Percentiles rank a stretch among this genome's conserved stretches.
Evolutionary conservation across 2,329 filamentous ascomycete species (phyloP).

Genomic region (Aspergillus sergii): DNA sequence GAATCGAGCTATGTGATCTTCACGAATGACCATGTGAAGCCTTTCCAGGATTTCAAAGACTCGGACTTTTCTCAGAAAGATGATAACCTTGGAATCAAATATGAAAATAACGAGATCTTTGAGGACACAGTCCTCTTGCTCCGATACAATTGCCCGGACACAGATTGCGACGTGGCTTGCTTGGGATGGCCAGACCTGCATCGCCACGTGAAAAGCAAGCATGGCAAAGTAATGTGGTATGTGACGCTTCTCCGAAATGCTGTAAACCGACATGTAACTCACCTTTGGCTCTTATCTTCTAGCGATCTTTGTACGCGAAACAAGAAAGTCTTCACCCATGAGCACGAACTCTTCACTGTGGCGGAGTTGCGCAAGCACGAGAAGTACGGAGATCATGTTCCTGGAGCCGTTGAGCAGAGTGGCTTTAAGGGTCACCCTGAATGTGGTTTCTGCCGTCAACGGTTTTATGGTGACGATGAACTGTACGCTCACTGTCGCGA

Average conservation of each 20-base stretch:
- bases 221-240: constrained; percentile 83
- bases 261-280: not conserved
- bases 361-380: constrained; percentile 85
- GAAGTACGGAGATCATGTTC: constrained; percentile 84
- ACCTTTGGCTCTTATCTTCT: constrained; percentile 9
- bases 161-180: constrained; percentile 81
- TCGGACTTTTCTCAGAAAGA: constrained; percentile 77
- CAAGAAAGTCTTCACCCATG: constrained; percentile 98
- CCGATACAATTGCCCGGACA: constrained; percentile 91
- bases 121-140: constrained; percentile 87
- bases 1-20: constrained; percentile 76
- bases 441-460: constrained; percentile 86
- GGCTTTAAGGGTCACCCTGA: constrained; percentile 95
- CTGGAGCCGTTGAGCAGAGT: constrained; percentile 86
- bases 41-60: constrained; percentile 78
- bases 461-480: constrained; percentile 96
- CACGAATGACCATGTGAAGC: constrained; percentile 79
- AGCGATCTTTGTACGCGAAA: constrained; percentile 86
- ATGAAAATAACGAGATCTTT: constrained; percentile 84
- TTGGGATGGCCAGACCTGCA: constrained; percentile 78
- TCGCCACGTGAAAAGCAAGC: constrained; percentile 76
- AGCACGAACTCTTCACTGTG: constrained; percentile 87
- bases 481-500: constrained; percentile 90
- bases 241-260: constrained; percentile 27
- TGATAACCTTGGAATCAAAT: constrained; percentile 86